Evolutionary conservation across 1,139 yeast species (phyloP).

Genomic region (Hanseniaspora uvarum): DNA sequence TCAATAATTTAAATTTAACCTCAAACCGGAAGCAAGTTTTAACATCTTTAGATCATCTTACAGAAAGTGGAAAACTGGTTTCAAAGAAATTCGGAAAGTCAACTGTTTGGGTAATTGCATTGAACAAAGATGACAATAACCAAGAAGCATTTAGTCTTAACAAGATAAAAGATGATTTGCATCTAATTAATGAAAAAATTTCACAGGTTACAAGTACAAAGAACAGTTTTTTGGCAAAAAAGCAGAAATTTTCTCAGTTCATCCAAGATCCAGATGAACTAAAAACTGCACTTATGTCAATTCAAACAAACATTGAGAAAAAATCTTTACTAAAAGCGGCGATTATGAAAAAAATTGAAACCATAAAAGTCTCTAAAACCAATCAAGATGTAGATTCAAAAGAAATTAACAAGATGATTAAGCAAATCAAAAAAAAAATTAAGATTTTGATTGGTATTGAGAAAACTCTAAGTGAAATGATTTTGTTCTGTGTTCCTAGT

Average conservation of each 20-base stretch:
- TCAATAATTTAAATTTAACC: conserved; percentile 33
- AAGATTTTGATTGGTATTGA: neutral
- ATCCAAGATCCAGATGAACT: neutral
- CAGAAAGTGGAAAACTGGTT: conserved; percentile 27
- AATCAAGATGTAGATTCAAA: neutral
- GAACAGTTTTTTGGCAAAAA: neutral
- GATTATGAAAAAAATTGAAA: neutral
- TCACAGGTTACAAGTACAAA: neutral
- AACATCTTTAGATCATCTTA: conserved; percentile 30
- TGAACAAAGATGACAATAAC: conserved; percentile 21
- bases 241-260: neutral
- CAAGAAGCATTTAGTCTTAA: neutral
- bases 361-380: neutral
- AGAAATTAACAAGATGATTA: neutral
- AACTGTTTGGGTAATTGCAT: conserved; percentile 32
- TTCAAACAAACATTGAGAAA: neutral
- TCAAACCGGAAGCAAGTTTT: conserved; percentile 30
- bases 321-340: neutral
- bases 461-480: neutral
- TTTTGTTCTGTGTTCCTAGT: neutral
- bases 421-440: neutral
- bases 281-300: neutral
- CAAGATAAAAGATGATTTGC: neutral
- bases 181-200: neutral
- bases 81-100: conserved; percentile 35